Base-by-base conservation (phyloP, 495 filamentous ascomycete species). In the Tuber indicum region DNA sequence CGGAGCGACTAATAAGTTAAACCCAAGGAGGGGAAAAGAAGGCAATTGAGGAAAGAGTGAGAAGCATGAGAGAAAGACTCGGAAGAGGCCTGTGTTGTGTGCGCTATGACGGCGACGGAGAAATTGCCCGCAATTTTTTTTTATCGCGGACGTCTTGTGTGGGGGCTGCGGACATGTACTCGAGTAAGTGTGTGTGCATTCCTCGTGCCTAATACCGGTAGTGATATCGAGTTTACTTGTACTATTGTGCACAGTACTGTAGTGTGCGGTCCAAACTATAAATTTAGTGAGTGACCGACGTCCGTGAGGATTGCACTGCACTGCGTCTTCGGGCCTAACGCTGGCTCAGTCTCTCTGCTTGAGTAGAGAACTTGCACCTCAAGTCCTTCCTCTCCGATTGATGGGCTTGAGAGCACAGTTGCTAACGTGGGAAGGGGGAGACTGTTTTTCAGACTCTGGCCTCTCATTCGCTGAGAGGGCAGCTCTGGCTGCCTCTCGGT, bases 21-120 rank as follows among this genome's bases (percentile, higher is more conserved):
- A 66, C 58, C 36, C 58, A 26, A 66, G 26, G 58, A 66, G 58
- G 58, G 58, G 70, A 45, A 73, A 23, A 42, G 42, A 77, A 77
- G 74, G 21, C 19, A 75, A 62, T 75, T 76, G 46, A 74, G 36
- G 46, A 44, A 46, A 49, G 58, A 71, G 72, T 58, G 58, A 66
- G 58, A 66, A 66, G 58, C 58, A 66, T 19, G 58, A 66, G 58
- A 66, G 58, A 66, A 36, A 66, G 58, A 36, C 58, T 66, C 26
- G 58, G 58, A 66, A 66, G 58, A 66, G 58, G 58, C 26, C 26
- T 66, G 58, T 66, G 26, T 66, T 36, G n/a, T n/a, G n/a, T n/a
- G 58, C 26, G 32, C 16, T 66, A 66, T 26, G 5, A 36, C 58
- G 58, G 36, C 5, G 58, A 36, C 58, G 58, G 58, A 66, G 58